phyloP scores from a whole-genome alignment of 495 filamentous ascomycete species.

The Penicillium diatomitis region DNA sequence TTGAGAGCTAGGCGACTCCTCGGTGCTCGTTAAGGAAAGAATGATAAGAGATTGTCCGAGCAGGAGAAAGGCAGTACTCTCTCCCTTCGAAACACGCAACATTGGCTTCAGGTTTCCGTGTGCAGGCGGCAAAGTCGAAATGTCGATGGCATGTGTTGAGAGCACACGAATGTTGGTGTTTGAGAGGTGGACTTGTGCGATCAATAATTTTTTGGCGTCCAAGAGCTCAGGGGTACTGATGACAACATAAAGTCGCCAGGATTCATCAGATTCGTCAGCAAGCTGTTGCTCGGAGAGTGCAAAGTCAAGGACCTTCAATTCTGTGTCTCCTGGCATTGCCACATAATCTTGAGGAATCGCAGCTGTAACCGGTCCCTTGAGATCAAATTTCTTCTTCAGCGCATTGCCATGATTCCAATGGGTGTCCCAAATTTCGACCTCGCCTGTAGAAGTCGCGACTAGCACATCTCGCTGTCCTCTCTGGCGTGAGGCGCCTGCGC shows the following conservation, averaged over 20 bases:
- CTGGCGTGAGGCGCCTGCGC: conserved; percentile 54
- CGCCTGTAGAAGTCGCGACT: conserved; percentile 62
- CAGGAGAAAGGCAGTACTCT: conserved; percentile 71
- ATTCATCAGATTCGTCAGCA: conserved; percentile 13
- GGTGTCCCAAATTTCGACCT: conserved; percentile 76
- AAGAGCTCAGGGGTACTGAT: conserved; percentile 15
- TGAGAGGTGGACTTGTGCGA: conserved; percentile 22
- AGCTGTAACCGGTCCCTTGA: conserved; percentile 28
- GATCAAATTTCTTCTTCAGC: conserved; percentile 43
- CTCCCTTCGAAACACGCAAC: conserved; percentile 68
- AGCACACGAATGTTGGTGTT: conserved; percentile 18
- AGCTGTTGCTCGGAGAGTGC: conserved; percentile 16
- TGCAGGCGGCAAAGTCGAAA: conserved; percentile 13
- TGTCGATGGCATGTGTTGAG: conserved; percentile 22
- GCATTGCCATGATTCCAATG: conserved; percentile 67
- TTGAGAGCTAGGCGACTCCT: conserved; percentile 60
- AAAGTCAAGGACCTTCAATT: conserved; percentile 31
- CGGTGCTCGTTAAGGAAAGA: conserved; percentile 51
- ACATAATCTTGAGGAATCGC: conserved; percentile 9
- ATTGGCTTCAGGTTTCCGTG: conserved; percentile 46
- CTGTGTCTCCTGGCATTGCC: conserved; percentile 23
- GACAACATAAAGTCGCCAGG: conserved; percentile 26
- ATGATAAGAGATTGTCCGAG: conserved; percentile 69
- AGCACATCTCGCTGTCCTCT: conserved; percentile 80
- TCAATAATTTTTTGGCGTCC: conserved; percentile 16